Evolutionary conservation across 805 yeast genomes (phyloP), one percentile per base, ranked within the genome.

Genomic region (Wickerhamiella domercqiae): DNA sequence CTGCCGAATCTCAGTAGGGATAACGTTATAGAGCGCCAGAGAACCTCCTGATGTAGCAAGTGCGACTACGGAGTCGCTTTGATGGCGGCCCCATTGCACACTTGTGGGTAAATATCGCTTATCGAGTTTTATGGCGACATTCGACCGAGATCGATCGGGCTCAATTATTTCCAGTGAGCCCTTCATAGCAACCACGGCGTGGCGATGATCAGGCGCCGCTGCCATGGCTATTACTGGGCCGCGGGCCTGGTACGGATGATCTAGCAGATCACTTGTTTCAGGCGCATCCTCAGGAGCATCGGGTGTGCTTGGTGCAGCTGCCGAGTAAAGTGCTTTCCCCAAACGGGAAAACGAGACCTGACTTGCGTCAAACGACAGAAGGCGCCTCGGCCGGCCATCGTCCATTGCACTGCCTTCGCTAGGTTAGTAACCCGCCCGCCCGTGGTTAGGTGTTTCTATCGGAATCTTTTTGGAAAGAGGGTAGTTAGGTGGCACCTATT

Each of bases 21-120:
- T 20, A 17, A 40, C 29, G 13, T 35, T 33, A 45, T 59, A 57
- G 22, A 60, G 36, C 16, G 52, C 44, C 5, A 60, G 49, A 15
- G 47, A 34, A 15, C 65, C 65, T 21, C 54, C 53, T 4, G 56
- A 41, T 20, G 51, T 55, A 17, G 56, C 44, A 30, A 55, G 32
- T 2, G 56, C 55, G 20, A 56, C 48, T 26, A 36, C 19, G 14
- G 33, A 30, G n/a, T 7, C 33, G 6, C 16, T 20, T n/a, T 30
- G 33, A 13, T 37, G 26, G 4, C 17, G 35, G 19, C 39, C 39
- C 39, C 39, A 37, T n/a, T 14, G 29, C 31, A 37, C n/a, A 7
- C 35, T 30, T 2, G 26, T 30, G 3, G 39, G 39, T 25, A 30
- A 25, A 14, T 31, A 32, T 15, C 29, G 14, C 3, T 26, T 20